Conservation (phyloP, 805 yeast genomes). For the Starmerella bacillaris region DNA sequence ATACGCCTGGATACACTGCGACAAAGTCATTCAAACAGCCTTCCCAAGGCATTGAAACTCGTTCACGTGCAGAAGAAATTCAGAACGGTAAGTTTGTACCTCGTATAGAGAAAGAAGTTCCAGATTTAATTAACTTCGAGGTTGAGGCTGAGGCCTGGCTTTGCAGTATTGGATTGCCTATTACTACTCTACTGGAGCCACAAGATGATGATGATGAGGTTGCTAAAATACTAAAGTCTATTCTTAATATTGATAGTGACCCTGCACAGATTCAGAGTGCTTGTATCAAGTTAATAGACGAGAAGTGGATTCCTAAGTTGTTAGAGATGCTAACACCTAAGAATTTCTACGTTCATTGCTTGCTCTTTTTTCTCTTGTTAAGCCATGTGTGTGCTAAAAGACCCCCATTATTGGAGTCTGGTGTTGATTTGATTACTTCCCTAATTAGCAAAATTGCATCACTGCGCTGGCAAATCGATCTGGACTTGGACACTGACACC, state of each 20-base stretch:
- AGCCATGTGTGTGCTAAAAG: background rate
- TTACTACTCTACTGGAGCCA: background rate
- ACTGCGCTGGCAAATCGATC: slow-evolving; percentile 12
- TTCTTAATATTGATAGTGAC: background rate
- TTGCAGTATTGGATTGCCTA: background rate
- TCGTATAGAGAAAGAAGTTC: slow-evolving; percentile 7
- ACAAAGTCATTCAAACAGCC: background rate
- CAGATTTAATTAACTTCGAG: slow-evolving; percentile 11
- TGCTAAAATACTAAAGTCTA: background rate
- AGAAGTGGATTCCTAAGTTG: background rate
- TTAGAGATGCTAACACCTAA: background rate
- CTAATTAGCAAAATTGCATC: slow-evolving; percentile 9
- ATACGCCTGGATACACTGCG: background rate
- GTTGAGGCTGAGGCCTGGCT: slow-evolving; percentile 15
- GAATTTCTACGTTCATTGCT: slow-evolving; percentile 4
- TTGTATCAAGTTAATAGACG: background rate
- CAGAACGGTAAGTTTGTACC: slow-evolving; percentile 15
- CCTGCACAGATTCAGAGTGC: background rate
- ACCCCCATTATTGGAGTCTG: slow-evolving; percentile 4
- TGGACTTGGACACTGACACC: slow-evolving; percentile 2
- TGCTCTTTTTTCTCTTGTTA: slow-evolving; percentile 5
- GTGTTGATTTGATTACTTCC: slow-evolving; percentile 4
- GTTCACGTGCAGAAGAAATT: slow-evolving; percentile 18
- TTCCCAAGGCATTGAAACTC: slow-evolving; percentile 3
- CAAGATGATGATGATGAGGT: background rate